Evolutionary conservation across 345 rosid species (phyloP), one percentile per base, ranked within the genome.

Genomic region (Lepidium aucheri): DNA sequence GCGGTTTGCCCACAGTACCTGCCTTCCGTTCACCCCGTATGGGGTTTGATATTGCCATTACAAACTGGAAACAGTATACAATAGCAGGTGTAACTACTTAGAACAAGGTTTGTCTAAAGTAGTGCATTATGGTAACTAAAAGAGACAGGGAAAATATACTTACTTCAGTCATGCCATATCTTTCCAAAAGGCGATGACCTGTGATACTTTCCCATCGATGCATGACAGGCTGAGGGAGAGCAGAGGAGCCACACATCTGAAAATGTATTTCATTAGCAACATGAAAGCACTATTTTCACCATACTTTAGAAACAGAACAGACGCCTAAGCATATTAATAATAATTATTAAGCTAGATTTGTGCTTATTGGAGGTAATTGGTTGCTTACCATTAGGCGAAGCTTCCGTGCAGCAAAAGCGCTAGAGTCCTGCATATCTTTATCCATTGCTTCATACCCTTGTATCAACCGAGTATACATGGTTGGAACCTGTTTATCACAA

Each of bases 151-250:
- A 53, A 53, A n/a, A 20, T 46, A 26, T 47, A 65, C 78, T 77
- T 62, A 82, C 99, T 84, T 94, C 99, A 35, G 99, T 90, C 99
- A 94, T 94, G 63, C 99, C 99, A 65, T 90, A 94, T 73, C 99
- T 83, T 78, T 94, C 99, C 81, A 94, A 74, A 60, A 94, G 97
- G 60, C 93, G 84, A 55, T 94, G 97, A 28, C 96, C 95, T 15
- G 99, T 94, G 76, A 94, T 90, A 52, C 76, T 70, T 80, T 94
- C 99, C 99, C 99, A 94, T 67, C 75, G 84, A 67, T 85, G 87
- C 97, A 94, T 88, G 75, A 94, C 86, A 7, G 97, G 95, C 69
- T 81, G 79, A 67, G 99, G 99, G 39, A 94, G 95, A 75, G 97
- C 95, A 35, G 99, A 85, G 65, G 99, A 94, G 62, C 99, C 99